Evolutionary conservation across 164 flowering plant genomes (phyloP), one percentile per base, ranked within the genome.

Genomic region (Kingdonia uniflora): DNA sequence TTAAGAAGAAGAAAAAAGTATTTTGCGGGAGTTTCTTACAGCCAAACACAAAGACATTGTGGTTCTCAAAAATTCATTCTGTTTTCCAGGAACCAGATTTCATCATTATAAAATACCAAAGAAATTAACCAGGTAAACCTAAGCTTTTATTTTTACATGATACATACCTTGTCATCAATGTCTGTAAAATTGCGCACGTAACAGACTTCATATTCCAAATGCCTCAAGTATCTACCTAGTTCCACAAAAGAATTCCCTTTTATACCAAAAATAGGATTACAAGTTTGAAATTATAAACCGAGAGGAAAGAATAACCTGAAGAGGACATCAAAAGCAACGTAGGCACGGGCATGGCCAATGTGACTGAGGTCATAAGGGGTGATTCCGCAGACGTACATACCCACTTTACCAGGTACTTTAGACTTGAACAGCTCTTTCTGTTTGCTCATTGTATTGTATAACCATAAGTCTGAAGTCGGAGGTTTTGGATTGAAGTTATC

Each of bases 101-200:
- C n/a, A n/a, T n/a, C n/a, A n/a, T n/a, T n/a, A n/a, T n/a, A n/a
- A n/a, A n/a, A n/a, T 57, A 70, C 73, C 79, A 79, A 78, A 78
- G 51, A 29, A 3, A 29, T 3, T 29, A 29, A 29, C 8, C 35
- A 29, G 35, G 8, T 29, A 8, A 3, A 29, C 6, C 35, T n/a
- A 29, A 29, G 35, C 35, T 29, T 3, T 29, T 3, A 29, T 29
- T 29, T 74, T 69, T 70, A n/a, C 68, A 76, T 70, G 50, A 74
- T 22, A 60, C 81, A 71, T 35, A 80, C 97, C 87, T 89, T 89
- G 71, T 86, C 97, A 74, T 89, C 97, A 45, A 89, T 95, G 73
- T 89, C 97, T 2, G 97, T 86, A 74, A 89, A 86, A 65, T 89
- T 89, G 20, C 97, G 92, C 37, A 89, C 90, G 71, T 89, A 89